Conservation (phyloP, 768 basidiomycete genomes). For the Austroboletus festivus region DNA sequence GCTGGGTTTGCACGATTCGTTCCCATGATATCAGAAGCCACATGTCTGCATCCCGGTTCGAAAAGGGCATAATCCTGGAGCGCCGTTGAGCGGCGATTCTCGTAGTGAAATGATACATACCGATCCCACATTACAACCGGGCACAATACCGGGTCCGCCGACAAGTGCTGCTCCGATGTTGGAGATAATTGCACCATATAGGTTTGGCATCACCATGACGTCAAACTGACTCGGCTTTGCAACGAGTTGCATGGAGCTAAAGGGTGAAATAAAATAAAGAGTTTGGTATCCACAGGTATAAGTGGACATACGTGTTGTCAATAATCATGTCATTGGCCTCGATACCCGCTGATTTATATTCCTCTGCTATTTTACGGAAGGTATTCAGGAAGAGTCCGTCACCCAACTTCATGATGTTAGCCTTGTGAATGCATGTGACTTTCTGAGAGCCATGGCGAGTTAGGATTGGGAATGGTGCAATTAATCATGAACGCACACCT, state of each 20-base stretch:
- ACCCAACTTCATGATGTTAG: conserved; percentile 99
- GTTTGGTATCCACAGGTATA: not conserved
- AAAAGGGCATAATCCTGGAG: conserved; percentile 91
- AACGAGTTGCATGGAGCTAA: conserved; percentile 98
- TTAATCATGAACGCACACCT: conserved; percentile 47
- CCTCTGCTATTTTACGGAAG: conserved; percentile 93
- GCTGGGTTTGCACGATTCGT: conserved; percentile 95
- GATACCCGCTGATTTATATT: conserved; percentile 92
- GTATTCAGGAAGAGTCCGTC: conserved; percentile 99
- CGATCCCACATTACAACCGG: conserved; percentile 95
- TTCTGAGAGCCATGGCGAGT: conserved; percentile 51
- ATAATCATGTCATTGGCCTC: conserved; percentile 98
- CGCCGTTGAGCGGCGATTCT: not conserved
- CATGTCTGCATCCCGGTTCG: conserved; percentile 97
- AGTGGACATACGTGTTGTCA: conserved; percentile 80
- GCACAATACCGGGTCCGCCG: conserved; percentile 96
- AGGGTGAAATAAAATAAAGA: conserved; percentile 1
- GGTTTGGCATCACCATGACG: conserved; percentile 98
- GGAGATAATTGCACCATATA: conserved; percentile 95
- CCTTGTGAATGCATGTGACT: conserved; percentile 99
- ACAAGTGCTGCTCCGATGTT: conserved; percentile 99
- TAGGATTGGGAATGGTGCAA: not conserved
- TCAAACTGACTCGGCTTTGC: conserved; percentile 95
- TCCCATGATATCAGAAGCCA: conserved; percentile 94
- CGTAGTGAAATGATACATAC: conserved; percentile 39